These are phyloP conservation scores for Groenewaldozyma auringiensis DNA, from an alignment of 1,139 yeast genomes.

Conservation along the genomic window DNA sequence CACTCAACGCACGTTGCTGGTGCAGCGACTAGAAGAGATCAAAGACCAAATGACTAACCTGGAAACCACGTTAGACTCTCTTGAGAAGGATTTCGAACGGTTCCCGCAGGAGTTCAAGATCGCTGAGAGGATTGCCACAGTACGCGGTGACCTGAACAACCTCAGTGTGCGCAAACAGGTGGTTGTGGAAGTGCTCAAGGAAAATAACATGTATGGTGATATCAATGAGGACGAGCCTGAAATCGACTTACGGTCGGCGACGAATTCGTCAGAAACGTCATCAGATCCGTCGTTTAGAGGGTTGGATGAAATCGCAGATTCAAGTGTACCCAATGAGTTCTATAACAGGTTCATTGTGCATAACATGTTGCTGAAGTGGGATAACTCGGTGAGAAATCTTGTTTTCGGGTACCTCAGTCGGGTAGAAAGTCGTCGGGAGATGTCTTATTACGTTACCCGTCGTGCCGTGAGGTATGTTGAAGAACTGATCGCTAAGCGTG, in stretches of 20 bases:
- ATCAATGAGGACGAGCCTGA: conserved; percentile 10
- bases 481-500: conserved; percentile 34
- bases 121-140: conserved; percentile 22
- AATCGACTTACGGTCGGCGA: conserved; percentile 1
- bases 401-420: conserved; percentile 56
- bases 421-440: conserved; percentile 48
- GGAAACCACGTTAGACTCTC: conserved; percentile 31
- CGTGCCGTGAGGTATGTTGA: conserved; percentile 65
- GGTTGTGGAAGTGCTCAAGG: conserved; percentile 16
- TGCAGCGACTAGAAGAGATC: conserved; percentile 33
- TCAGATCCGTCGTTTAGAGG: conserved; percentile 12
- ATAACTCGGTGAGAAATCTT: conserved; percentile 55
- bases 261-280: conserved; percentile 1
- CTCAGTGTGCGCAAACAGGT: conserved; percentile 29
- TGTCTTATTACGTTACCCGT: conserved; percentile 56
- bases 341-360: conserved; percentile 76
- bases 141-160: conserved; percentile 32
- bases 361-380: conserved; percentile 73
- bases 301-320: conserved; percentile 20
- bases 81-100: conserved; percentile 22
- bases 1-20: conserved; percentile 27
- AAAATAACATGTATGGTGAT: conserved; percentile 12
- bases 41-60: conserved; percentile 39
- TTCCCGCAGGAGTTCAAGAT: conserved; percentile 22
- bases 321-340: conserved; percentile 36